Evolutionary conservation across 2,329 filamentous ascomycete genomes (phyloP).

Genomic region (Corynespora cassiicola): DNA sequence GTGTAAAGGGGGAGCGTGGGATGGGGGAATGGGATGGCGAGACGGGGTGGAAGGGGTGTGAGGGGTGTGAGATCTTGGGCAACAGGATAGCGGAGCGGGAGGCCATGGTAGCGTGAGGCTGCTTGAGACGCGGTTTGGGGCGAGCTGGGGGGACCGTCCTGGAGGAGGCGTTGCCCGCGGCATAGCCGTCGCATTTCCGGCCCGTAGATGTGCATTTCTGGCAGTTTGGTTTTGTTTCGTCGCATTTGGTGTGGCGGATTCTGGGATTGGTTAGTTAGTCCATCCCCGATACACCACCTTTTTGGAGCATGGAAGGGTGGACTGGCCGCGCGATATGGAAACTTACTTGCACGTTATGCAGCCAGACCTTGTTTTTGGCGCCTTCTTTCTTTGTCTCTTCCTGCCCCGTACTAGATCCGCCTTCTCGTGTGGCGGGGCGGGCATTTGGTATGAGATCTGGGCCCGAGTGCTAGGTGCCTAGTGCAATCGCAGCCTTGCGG

Average conservation of each 20-base stretch:
- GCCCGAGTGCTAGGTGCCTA: no score
- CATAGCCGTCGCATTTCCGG: slow-evolving; percentile 60
- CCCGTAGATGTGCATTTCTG: slow-evolving; percentile 62
- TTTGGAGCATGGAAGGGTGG: not conserved
- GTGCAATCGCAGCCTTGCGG: no score
- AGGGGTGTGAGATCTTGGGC: not conserved
- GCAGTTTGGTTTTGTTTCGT: slow-evolving; percentile 62
- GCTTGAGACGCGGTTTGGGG: not conserved
- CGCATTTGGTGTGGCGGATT: slow-evolving; percentile 64
- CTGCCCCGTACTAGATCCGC: slow-evolving; percentile 8
- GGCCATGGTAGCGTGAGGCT: not conserved
- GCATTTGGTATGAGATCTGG: no score
- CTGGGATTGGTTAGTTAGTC: slow-evolving; percentile 34
- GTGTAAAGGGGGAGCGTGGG: not conserved
- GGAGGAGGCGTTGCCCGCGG: no score
- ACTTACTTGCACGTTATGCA: slow-evolving; percentile 14
- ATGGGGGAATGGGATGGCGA: slow-evolving; percentile 1
- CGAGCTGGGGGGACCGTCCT: not conserved
- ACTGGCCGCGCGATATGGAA: no score
- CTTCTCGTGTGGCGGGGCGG: no score
- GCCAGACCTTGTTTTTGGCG: slow-evolving; percentile 7
- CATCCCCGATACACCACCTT: not conserved
- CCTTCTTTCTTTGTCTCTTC: slow-evolving; percentile 6
- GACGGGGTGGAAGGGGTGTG: not conserved
- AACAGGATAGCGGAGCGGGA: not conserved